Evolutionary conservation across 2,329 filamentous ascomycete species (phyloP), one percentile per base, ranked within the genome.

Genomic region (Penicillium brasilianum): DNA sequence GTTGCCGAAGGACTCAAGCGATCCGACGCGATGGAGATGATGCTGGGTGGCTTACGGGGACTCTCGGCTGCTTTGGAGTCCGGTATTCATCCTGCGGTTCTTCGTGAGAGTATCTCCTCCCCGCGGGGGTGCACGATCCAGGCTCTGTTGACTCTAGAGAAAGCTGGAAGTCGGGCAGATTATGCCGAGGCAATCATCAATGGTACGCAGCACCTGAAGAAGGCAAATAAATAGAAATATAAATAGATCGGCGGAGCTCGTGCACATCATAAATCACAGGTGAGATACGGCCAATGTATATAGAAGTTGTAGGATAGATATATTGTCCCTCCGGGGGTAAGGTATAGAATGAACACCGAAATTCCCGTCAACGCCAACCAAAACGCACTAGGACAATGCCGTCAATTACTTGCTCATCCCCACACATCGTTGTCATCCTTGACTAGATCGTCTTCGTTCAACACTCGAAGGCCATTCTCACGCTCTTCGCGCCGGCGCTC

Each of bases 101-200:
- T 88, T 53, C 79, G 84, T 63, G 87, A 88, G 67, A 87, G 86
- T 75, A 85, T 88, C 2, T 83, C 80, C 14, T 87, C 86, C 10
- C 87, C 87, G 0, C 84, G 85, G 20, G 86, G 87, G 0, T 88
- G 86, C 73, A 88, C 87, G 1, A 87, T 88, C 63, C 85, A 84
- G 25, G 86, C 86, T 0, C 71, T 89, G 60, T 71, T 87, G 68
- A 83, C 84, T 18, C 74, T 89, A 18, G 86, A 88, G 73, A 84
- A 86, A 66, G 83, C 83, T 0, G 80, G 78, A 1, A 80, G 86
- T n/a, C 78, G 85, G 67, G 84, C 84, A 0, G 79, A 80, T 4
- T 79, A 87, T 44, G 80, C 84, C 1, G 81, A 82, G 61, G 83
- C 84, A 16, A 80, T 88, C 18, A 67, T 75, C 11, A 62, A 65